Percentiles rank a stretch among this genome's conserved stretches.
Conservation (phyloP, 768 basidiomycete species). For the Calocybe indica region DNA sequence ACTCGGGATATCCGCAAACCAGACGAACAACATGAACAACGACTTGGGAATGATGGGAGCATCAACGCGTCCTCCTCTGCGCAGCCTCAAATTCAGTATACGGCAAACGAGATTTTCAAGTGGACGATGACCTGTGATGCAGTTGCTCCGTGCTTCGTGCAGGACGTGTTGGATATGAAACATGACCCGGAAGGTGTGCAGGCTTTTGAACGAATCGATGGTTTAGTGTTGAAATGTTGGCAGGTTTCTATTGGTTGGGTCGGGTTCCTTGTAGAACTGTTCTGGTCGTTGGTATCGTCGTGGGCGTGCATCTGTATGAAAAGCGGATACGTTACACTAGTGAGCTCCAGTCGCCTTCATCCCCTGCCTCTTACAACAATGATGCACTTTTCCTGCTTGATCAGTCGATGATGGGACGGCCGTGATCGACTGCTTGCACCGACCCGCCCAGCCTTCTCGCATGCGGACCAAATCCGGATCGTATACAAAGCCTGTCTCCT, state of each 20-base stretch:
- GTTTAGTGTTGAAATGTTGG: background rate
- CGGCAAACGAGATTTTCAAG: slow-evolving; percentile 31
- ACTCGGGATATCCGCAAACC: too few species aligned
- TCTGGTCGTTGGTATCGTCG: slow-evolving; percentile 54
- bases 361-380: background rate
- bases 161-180: slow-evolving; percentile 45
- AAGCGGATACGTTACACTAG: slow-evolving; percentile 54
- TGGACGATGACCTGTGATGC: slow-evolving; percentile 58
- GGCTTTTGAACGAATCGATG: background rate
- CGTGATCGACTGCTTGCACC: slow-evolving; percentile 61
- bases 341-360: slow-evolving; percentile 19
- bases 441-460: slow-evolving; percentile 20
- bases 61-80: too few species aligned
- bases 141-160: slow-evolving; percentile 47
- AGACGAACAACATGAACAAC: too few species aligned
- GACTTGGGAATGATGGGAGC: too few species aligned
- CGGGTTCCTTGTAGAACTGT: slow-evolving; percentile 65
- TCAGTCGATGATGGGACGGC: slow-evolving; percentile 76
- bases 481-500: slow-evolving; percentile 3
- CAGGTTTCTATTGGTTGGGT: slow-evolving; percentile 69
- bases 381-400: background rate
- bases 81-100: background rate
- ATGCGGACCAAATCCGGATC: slow-evolving; percentile 8
- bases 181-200: slow-evolving; percentile 23
- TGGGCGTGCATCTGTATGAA: slow-evolving; percentile 58